A percentile compares a stretch with the other conserved stretches of the same genome.
Conservation (phyloP, 148 eudicot species). For the Linanthus parryae region DNA sequence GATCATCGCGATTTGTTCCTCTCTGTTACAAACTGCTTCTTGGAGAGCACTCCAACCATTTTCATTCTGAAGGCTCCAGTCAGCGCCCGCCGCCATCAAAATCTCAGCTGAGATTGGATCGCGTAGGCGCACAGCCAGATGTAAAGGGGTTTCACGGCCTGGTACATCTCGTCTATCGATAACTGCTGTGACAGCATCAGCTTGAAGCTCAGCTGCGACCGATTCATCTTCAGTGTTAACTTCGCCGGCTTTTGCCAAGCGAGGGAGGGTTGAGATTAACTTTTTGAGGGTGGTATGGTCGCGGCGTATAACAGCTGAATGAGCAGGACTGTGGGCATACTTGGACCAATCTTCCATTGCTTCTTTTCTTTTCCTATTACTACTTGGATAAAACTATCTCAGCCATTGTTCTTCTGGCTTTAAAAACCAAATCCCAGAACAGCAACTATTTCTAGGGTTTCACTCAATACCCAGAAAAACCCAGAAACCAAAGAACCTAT, state of each 20-base stretch:
- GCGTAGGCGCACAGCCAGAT: constrained; percentile 68
- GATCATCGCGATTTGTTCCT: constrained; percentile 85
- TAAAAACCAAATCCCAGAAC: too few species aligned
- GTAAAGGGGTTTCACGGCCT: constrained; percentile 87
- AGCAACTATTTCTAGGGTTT: too few species aligned
- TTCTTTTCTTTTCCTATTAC: too few species aligned
- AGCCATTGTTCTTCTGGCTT: too few species aligned
- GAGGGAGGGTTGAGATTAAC: constrained; percentile 49
- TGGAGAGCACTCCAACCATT: constrained; percentile 96
- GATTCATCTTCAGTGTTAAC: constrained; percentile 73
- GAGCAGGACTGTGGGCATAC: constrained; percentile 72
- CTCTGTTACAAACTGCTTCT: constrained; percentile 80
- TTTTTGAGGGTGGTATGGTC: constrained; percentile 53
- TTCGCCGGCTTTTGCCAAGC: constrained; percentile 76
- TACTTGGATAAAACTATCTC: too few species aligned
- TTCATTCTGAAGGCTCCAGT: constrained; percentile 89
- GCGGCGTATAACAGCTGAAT: constrained; percentile 57
- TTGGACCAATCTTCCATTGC: constrained; percentile 79
- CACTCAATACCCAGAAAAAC: too few species aligned
- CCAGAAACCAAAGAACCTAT: too few species aligned
- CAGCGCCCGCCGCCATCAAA: constrained; percentile 89
- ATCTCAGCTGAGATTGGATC: constrained; percentile 74
- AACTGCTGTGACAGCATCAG: constrained; percentile 63
- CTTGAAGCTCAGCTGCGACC: constrained; percentile 62
- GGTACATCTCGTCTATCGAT: constrained; percentile 85